Evolutionary conservation across 345 rosid genomes (phyloP).

Genomic region (Isatis tinctoria): DNA sequence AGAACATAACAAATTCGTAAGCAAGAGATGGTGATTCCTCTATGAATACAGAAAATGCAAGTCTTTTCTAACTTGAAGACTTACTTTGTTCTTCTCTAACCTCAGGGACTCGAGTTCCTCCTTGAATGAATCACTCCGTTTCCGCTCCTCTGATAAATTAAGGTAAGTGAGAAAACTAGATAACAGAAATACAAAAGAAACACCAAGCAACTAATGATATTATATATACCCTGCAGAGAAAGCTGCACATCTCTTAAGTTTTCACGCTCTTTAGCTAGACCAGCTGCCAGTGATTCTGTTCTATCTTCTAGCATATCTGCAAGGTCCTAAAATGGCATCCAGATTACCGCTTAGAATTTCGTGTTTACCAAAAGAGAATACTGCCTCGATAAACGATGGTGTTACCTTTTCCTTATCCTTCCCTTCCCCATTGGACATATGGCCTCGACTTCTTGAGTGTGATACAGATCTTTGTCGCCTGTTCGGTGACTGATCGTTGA

Average conservation of each 20-base stretch:
- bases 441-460: conserved; percentile 44
- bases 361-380: not conserved
- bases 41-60: not conserved
- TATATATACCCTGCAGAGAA: conserved; percentile 58
- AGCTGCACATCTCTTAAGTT: conserved; percentile 40
- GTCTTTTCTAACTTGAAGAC: conserved; percentile 11
- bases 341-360: conserved; percentile 13
- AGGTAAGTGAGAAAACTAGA: conserved; percentile 9
- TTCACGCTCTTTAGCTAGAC: conserved; percentile 47
- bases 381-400: not conserved
- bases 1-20: not conserved
- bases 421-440: conserved; percentile 51
- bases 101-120: conserved; percentile 53
- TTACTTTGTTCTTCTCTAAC: conserved; percentile 57
- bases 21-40: not conserved
- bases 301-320: conserved; percentile 80
- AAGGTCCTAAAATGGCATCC: conserved; percentile 79
- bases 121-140: conserved; percentile 50
- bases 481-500: conserved; percentile 54
- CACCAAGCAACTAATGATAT: not conserved
- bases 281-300: conserved; percentile 50
- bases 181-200: not conserved
- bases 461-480: conserved; percentile 42
- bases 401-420: conserved; percentile 79
- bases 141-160: conserved; percentile 55